phyloP scores from a whole-genome alignment of 768 basidiomycete species.

The Gymnopilus dilepis region DNA sequence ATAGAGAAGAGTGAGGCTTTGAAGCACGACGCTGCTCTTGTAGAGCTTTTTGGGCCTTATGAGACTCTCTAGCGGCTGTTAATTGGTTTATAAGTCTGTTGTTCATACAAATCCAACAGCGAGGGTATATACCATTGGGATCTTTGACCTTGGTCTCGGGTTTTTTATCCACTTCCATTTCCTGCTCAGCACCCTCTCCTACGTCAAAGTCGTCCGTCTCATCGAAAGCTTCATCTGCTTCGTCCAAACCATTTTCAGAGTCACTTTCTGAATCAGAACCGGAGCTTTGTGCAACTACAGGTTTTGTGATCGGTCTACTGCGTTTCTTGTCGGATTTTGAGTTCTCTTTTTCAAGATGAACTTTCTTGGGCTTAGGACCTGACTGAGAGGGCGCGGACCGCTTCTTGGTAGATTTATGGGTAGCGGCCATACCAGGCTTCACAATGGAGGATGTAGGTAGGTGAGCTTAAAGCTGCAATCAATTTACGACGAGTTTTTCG shows the following conservation, averaged over 20 bases:
- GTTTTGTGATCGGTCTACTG: slow-evolving; percentile 61
- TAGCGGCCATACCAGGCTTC: slow-evolving; percentile 41
- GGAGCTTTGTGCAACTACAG: slow-evolving; percentile 34
- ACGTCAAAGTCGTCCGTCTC: slow-evolving; percentile 44
- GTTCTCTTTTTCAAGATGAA: slow-evolving; percentile 45
- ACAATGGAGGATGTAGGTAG: background rate
- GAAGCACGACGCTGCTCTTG: slow-evolving; percentile 74
- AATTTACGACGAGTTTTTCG: background rate
- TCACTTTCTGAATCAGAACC: slow-evolving; percentile 47
- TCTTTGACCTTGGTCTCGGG: slow-evolving; percentile 51
- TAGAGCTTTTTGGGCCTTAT: slow-evolving; percentile 70
- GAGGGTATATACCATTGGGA: slow-evolving; percentile 59
- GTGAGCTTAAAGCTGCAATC: too few species aligned
- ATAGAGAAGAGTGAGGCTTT: slow-evolving; percentile 76
- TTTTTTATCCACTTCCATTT: slow-evolving; percentile 34
- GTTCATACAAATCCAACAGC: background rate
- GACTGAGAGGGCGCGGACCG: slow-evolving; percentile 51
- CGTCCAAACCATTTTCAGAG: slow-evolving; percentile 31
- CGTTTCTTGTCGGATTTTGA: slow-evolving; percentile 55
- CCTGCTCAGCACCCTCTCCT: slow-evolving; percentile 39
- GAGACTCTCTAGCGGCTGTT: slow-evolving; percentile 69
- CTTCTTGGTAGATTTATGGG: slow-evolving; percentile 53
- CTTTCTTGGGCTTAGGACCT: slow-evolving; percentile 59
- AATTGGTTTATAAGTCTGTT: slow-evolving; percentile 8
- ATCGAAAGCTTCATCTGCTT: slow-evolving; percentile 39